A percentile compares a stretch with the other conserved stretches of the same genome.
These are phyloP conservation scores for Anthostomella pinea DNA, from an alignment of 2,329 filamentous ascomycete genomes.

Conservation along the genomic window DNA sequence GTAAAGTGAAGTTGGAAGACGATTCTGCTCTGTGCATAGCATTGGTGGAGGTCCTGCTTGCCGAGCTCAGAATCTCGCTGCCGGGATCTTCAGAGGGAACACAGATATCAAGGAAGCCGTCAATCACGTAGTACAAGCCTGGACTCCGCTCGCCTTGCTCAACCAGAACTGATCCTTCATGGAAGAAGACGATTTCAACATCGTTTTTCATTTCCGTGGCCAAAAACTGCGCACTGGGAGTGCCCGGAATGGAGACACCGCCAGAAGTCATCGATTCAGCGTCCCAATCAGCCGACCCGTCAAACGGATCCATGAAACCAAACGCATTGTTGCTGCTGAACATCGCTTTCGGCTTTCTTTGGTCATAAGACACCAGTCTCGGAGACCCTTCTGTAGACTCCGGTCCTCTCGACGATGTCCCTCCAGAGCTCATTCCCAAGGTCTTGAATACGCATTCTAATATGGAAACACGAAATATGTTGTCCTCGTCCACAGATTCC, in stretches of 20 bases:
- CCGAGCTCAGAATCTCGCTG: constrained; percentile 39
- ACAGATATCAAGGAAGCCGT: constrained; percentile 93
- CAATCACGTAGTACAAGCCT: constrained; percentile 94
- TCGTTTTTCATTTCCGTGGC: constrained; percentile 84
- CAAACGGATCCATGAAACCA: constrained; percentile 84
- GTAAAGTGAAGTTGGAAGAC: constrained; percentile 18
- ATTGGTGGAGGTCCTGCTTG: constrained; percentile 33
- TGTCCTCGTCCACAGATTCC: constrained; percentile 84
- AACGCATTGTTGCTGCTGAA: constrained; percentile 81
- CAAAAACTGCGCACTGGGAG: constrained; percentile 63
- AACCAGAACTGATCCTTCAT: constrained; percentile 87
- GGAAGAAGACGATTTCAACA: constrained; percentile 96
- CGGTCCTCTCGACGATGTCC: constrained; percentile 61
- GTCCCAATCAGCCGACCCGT: constrained; percentile 74
- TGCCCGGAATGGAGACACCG: constrained; percentile 57
- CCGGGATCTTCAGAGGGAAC: constrained; percentile 65
- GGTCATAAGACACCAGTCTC: constrained; percentile 78
- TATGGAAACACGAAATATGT: constrained; percentile 83
- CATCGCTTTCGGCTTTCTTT: constrained; percentile 72
- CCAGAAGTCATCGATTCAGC: constrained; percentile 80
- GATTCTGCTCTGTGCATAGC: constrained; percentile 35
- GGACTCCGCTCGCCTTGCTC: constrained; percentile 97
- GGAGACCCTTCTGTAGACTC: constrained; percentile 85
- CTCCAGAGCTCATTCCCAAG: constrained; percentile 73
- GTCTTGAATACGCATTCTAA: constrained; percentile 95